Conservation (phyloP, 805 yeast genomes). For the Lipomyces yamadae region DNA sequence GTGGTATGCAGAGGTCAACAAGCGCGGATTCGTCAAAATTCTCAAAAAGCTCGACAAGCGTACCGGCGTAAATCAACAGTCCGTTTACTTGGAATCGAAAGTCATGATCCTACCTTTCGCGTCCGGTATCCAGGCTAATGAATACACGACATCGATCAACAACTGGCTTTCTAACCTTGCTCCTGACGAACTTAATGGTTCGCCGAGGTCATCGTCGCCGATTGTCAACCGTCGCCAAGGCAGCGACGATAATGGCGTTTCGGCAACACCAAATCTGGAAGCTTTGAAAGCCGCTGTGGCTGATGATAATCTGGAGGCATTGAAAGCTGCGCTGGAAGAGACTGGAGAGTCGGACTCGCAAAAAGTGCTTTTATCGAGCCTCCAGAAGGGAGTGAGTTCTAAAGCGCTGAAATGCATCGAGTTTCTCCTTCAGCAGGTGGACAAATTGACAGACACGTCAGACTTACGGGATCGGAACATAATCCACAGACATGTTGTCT, state of each 20-base stretch:
- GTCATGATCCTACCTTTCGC: slow-evolving; percentile 79
- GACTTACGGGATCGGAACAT: slow-evolving; percentile 85
- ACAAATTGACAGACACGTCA: slow-evolving; percentile 61
- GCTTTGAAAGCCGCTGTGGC: slow-evolving; percentile 18
- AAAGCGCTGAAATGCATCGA: slow-evolving; percentile 64
- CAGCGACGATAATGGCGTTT: not conserved
- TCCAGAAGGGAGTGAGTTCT: slow-evolving; percentile 67
- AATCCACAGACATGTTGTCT: slow-evolving; percentile 80
- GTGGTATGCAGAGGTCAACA: slow-evolving; percentile 93
- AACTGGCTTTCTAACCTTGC: slow-evolving; percentile 58
- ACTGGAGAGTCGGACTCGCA: slow-evolving; percentile 41
- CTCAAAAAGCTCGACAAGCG: slow-evolving; percentile 90
- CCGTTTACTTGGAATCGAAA: slow-evolving; percentile 64
- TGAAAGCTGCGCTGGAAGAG: slow-evolving; percentile 43
- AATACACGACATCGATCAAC: slow-evolving; percentile 59
- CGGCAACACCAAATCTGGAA: slow-evolving; percentile 16
- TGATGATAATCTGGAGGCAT: slow-evolving; percentile 26
- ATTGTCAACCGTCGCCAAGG: not conserved
- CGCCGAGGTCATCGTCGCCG: slow-evolving; percentile 12
- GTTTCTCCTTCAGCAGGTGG: slow-evolving; percentile 56
- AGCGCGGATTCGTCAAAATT: slow-evolving; percentile 86
- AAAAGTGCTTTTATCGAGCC: slow-evolving; percentile 55
- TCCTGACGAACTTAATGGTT: slow-evolving; percentile 41
- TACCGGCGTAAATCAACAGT: slow-evolving; percentile 62
- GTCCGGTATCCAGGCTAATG: slow-evolving; percentile 64